Base-by-base conservation (phyloP, 441 rosid species). In the Arabidopsis lyrata region DNA sequence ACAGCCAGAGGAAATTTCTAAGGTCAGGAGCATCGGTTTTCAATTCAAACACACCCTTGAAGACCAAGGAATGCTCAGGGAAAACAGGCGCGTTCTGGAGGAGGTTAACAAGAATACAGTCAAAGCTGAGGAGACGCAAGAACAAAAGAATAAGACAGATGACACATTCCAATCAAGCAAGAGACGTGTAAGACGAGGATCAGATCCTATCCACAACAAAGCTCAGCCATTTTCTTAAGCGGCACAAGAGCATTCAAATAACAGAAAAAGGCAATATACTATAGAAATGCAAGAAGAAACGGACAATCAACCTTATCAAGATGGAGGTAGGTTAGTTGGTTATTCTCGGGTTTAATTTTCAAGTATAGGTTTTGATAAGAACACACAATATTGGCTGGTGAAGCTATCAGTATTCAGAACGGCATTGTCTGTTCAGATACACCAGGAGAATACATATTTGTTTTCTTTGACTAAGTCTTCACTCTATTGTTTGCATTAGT, bases 161-260 rank as follows among this genome's bases (percentile, higher is more conserved):
- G 88, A 87, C 77, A 83, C 87, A 1, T 81, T 84, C 76, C 81
- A 72, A 78, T 81, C 92, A 27, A 92, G 94, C 87, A 90, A 94
- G 79, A 87, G 99, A 87, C 78, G 82, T 52, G 95, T 89, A 11
- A 81, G 90, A 70, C 79, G 86, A 85, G 99, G 99, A 38, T 86
- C 97, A 29, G 92, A 94, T 87, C 99, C 99, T 77, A 94, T 94
- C 75, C 99, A 94, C 84, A 94, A 94, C 88, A 85, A 85, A 82
- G 66, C 94, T 57, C 48, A 73, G 66, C 71, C 58, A 36, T 59
- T 72, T 78, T 75, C 79, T 80, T 68, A 62, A 80, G 61, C 38
- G 63, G 73, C 75, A 69, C 72, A 68, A 74, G 42, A 31, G 75
- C 16, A 75, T 77, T 79, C 39, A 75, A 66, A 84, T 78, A 77